Conservation (phyloP, 768 basidiomycete species). For the Termitomyces eurrhizus region DNA sequence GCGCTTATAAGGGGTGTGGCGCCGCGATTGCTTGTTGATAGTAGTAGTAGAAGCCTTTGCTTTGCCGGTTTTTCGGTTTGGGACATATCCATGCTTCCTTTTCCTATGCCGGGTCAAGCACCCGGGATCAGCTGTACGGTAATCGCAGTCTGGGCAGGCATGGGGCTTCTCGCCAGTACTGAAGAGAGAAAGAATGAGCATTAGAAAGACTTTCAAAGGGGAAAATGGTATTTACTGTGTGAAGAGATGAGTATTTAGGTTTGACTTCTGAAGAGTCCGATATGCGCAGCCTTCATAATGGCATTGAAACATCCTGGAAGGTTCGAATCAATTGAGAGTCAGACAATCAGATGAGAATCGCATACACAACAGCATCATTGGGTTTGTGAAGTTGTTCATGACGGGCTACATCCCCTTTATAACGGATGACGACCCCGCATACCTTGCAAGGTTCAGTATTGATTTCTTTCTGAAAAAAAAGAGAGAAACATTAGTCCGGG, state of each 20-base stretch:
- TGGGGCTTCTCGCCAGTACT: constrained; percentile 27
- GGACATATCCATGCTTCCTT: constrained; percentile 21
- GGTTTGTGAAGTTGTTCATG: constrained; percentile 15
- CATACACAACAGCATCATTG: constrained; percentile 6
- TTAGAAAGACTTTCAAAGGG: neutral
- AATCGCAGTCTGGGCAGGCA: constrained; percentile 25
- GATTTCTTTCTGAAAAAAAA: constrained; percentile 11
- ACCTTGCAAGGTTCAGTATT: constrained; percentile 16
- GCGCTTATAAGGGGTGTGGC: constrained; percentile 3
- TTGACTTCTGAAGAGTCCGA: constrained; percentile 27
- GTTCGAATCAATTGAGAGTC: neutral
- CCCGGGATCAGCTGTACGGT: constrained; percentile 25
- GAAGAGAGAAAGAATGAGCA: neutral
- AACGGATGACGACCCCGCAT: constrained; percentile 16
- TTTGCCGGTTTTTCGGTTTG: constrained; percentile 2
- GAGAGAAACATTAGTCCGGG: no score
- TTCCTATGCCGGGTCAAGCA: constrained; percentile 30
- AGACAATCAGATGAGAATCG: neutral
- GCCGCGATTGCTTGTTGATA: neutral
- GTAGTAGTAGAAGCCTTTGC: neutral
- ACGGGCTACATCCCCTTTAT: constrained; percentile 17
- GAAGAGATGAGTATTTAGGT: constrained; percentile 28
- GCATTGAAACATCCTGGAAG: constrained; percentile 25
- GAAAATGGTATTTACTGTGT: constrained; percentile 22
- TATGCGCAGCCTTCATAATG: constrained; percentile 22